phyloP scores from a whole-genome alignment of 306 rosid species.

The Vicia villosa region DNA sequence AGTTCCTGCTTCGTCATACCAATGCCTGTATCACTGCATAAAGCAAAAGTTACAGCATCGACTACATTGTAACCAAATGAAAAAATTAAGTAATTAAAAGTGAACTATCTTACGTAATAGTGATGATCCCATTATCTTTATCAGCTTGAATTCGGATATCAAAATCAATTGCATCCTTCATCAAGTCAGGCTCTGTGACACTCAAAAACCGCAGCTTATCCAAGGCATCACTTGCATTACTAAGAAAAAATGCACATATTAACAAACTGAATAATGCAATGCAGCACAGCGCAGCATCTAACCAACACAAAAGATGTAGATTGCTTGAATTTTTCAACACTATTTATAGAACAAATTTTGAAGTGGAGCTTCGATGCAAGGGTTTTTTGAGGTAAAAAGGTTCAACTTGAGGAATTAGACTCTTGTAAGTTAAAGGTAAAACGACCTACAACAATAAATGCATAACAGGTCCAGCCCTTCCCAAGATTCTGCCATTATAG shows the following conservation, averaged over 20 bases:
- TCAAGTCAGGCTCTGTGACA: conserved; percentile 75
- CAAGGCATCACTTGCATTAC: conserved; percentile 99
- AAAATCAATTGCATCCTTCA: conserved; percentile 77
- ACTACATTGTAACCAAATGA: not conserved
- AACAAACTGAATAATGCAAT: not conserved
- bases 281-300: not conserved
- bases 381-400: not conserved
- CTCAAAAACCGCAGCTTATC: conserved; percentile 91
- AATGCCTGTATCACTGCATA: conserved; percentile 85
- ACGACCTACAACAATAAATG: not conserved
- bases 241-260: conserved; percentile 37
- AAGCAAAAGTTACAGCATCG: conserved; percentile 23
- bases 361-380: not conserved
- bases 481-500: not conserved
- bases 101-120: conserved; percentile 61
- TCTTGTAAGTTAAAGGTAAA: not conserved
- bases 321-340: not conserved
- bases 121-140: conserved; percentile 78
- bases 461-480: not conserved
- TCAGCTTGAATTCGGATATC: conserved; percentile 85
- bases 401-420: not conserved
- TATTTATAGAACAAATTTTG: not conserved
- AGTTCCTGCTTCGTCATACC: conserved; percentile 95
- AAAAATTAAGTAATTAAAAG: conserved; percentile 10
- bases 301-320: not conserved